Evolutionary conservation across 441 rosid genomes (phyloP), one percentile per base, ranked within the genome.

Genomic region (Breynia disticha): DNA sequence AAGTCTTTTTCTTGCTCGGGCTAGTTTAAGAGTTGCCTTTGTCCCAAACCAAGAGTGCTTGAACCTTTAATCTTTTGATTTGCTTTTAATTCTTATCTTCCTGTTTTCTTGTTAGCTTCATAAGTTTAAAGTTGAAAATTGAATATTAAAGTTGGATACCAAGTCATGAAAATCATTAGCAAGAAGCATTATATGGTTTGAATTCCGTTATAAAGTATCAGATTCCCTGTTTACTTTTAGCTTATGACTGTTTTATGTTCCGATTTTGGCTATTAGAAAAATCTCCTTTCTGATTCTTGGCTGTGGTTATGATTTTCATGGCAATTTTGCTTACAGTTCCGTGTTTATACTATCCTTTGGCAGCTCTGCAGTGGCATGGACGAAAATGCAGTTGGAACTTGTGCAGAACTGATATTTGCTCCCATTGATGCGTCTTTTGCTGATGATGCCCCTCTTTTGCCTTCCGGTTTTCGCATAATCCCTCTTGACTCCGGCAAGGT

Each of bases 391-490:
- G 87, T 82, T 12, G 97, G 97, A 59, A 81, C 86, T 39, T 87
- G 97, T 76, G 76, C 99, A 0, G 97, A 94, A 52, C 91, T 94
- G 21, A 81, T 94, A 49, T 94, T 85, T 71, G 97, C 97, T 19
- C 97, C 99, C 7, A 94, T 94, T 41, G 95, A 94, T 56, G 99
- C 90, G 59, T 79, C 83, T 94, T 94, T 94, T 62, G 96, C 95
- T 0, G 97, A 94, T 71, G 96, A 94, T 82, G 97, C 95, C 63
- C 91, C 95, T 1, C 56, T 94, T 56, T 67, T 94, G 37, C 97
- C 99, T 12, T 94, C 97, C 60, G 99, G 99, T 46, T 90, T 94
- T 72, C 93, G 97, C 16, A 64, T 94, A 64, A 94, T 94, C 55
- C 97, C 96, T 0, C 48, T 94, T 70, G 96, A 87, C 54, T 74